Evolutionary conservation across 306 rosid genomes (phyloP).

Genomic region (Casuarina cunninghamiana): DNA sequence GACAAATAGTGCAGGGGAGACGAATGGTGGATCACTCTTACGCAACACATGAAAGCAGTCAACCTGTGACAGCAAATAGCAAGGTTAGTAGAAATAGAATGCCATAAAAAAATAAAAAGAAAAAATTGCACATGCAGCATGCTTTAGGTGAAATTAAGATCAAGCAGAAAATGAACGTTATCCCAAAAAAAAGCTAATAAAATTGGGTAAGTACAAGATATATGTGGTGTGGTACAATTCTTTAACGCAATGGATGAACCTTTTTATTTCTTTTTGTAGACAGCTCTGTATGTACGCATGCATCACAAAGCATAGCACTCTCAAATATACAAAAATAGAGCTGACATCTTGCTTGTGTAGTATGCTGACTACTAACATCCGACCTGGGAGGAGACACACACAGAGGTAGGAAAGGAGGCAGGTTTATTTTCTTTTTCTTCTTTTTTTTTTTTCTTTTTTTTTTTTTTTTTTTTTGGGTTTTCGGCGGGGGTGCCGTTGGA

Average conservation of each 20-base stretch:
- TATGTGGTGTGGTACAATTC: neutral
- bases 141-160: neutral
- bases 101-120: neutral
- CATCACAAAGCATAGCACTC: too few species aligned
- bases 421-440: too few species aligned
- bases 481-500: too few species aligned
- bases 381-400: neutral
- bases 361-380: neutral
- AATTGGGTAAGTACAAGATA: neutral
- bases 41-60: slow-evolving; percentile 98
- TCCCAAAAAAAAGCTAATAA: neutral
- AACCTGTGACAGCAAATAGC: slow-evolving; percentile 51
- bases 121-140: neutral
- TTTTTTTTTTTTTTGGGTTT: too few species aligned
- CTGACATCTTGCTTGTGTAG: neutral
- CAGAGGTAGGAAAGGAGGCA: too few species aligned
- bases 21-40: slow-evolving; percentile 94
- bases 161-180: neutral
- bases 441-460: too few species aligned
- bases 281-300: too few species aligned
- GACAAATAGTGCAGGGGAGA: slow-evolving; percentile 80
- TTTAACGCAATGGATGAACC: neutral
- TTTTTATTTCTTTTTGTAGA: neutral
- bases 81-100: slow-evolving; percentile 19
- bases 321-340: neutral